Evolutionary conservation across 495 filamentous ascomycete genomes (phyloP), one percentile per base, ranked within the genome.

Genomic region (Acidiella bohemica): DNA sequence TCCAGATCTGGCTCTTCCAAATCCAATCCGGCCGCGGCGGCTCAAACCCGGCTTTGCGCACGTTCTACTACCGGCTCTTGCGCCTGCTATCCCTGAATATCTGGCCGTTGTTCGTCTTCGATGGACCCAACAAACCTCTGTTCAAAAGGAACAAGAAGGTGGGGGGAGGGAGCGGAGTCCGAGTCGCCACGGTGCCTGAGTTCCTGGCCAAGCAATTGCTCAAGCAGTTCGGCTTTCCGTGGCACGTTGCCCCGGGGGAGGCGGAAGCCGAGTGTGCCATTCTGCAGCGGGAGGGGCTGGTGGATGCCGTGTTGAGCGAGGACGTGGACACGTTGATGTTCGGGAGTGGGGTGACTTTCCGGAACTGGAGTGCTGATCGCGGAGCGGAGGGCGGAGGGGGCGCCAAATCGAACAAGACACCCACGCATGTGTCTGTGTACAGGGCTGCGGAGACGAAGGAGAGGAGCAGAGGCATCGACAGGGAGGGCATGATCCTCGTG

Each of bases 251-350:
- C 1, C 92, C 90, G 0, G 92, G 90, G 11, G 92, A 99, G 53
- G 92, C 92, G 1, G 92, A 99, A 53, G 92, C 92, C 0, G 92
- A 99, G 62, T 96, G 92, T 44, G 90, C 92, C 0, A 59, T 86
- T 1, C 58, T 99, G 14, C 87, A 99, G 56, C 68, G 71, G 41
- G 71, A 76, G 21, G 85, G 86, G 0, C 66, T 94, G 30, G 92
- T 96, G 2, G 92, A 99, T 60, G 90, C 82, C 0, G 92, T 96
- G 10, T 70, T 99, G 52, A 95, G 84, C 54, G 87, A 99, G 57
- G 92, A 99, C 65, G 85, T 95, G 26, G 92, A 99, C 58, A 86
- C 92, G 2, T 69, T 99, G 51, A 96, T 99, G 92, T 99, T 96
- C 57, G 92, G 92, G 2, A 86, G 82, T 32, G 73, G 68, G 0